Conservation (phyloP, 1,284 basidiomycete species). For the Sanguinoderma infundibulare region DNA sequence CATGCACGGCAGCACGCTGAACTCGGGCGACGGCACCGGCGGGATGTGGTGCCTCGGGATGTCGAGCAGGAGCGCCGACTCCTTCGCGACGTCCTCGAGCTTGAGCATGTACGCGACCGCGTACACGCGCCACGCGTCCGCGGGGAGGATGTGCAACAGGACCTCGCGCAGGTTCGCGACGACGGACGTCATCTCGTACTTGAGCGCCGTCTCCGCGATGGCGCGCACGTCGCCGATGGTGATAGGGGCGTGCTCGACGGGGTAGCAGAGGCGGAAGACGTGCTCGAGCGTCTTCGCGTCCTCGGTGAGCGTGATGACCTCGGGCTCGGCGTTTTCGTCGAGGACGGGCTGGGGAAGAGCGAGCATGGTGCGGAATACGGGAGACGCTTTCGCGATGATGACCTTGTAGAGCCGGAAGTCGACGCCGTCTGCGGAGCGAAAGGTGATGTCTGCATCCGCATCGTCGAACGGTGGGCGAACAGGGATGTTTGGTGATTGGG, state of each 20-base stretch:
- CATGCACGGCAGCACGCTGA: neutral
- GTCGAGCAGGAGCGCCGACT: neutral
- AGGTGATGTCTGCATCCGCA: conserved; percentile 14
- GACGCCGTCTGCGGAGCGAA: conserved; percentile 16
- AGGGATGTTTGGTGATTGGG: too few relatives aligned
- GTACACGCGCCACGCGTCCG: conserved; percentile 15
- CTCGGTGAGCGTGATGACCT: conserved; percentile 37
- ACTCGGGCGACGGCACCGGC: neutral
- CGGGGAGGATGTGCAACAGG: conserved; percentile 8
- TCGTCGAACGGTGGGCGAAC: conserved; percentile 15
- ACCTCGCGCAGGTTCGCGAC: neutral
- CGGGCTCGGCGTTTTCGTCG: too few relatives aligned
- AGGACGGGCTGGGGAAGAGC: neutral
- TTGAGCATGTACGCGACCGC: conserved; percentile 12
- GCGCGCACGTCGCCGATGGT: conserved; percentile 25
- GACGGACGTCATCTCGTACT: conserved; percentile 23
- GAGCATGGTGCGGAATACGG: conserved; percentile 28
- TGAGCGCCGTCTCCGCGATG: conserved; percentile 23
- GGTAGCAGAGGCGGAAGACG: conserved; percentile 48
- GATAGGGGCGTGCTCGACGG: conserved; percentile 7
- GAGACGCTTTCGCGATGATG: conserved; percentile 16
- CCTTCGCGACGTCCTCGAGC: conserved; percentile 1
- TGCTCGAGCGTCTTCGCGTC: conserved; percentile 50
- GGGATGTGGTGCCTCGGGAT: neutral
- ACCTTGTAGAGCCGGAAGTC: conserved; percentile 22